These are phyloP conservation scores for Mycena crocata DNA, from an alignment of 768 basidiomycete genomes.

Conservation along the genomic window DNA sequence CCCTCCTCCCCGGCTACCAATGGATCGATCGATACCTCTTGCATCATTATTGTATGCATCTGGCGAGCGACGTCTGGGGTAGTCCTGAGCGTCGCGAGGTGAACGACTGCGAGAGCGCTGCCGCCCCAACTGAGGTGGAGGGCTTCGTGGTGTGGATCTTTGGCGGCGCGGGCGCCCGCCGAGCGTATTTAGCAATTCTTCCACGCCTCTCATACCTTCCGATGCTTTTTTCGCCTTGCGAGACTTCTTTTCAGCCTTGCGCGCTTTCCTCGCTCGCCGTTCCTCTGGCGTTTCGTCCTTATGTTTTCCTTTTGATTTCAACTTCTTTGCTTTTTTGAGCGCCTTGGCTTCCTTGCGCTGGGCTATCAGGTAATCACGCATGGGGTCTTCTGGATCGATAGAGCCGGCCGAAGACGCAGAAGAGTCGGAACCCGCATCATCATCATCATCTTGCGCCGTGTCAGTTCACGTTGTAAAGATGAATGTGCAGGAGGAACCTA, in stretches of 20 bases:
- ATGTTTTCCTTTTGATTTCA: constrained; percentile 73
- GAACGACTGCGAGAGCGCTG: constrained; percentile 28
- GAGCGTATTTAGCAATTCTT: constrained; percentile 69
- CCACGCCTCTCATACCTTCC: constrained; percentile 72
- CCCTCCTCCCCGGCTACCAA: not conserved
- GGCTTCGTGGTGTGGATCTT: constrained; percentile 22
- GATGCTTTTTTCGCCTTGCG: constrained; percentile 65
- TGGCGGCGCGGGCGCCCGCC: constrained; percentile 39
- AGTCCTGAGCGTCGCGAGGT: not conserved
- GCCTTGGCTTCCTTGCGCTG: constrained; percentile 80
- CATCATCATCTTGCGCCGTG: constrained; percentile 46
- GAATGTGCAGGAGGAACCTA: constrained; percentile 40
- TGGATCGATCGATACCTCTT: not conserved
- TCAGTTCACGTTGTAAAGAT: not conserved
- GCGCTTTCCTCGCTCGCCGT: constrained; percentile 77
- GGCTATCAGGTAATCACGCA: constrained; percentile 91
- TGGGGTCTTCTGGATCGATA: constrained; percentile 97
- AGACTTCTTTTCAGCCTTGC: constrained; percentile 76
- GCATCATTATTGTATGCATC: not conserved
- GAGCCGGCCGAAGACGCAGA: constrained; percentile 71
- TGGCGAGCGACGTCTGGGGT: constrained; percentile 15
- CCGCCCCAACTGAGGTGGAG: constrained; percentile 9
- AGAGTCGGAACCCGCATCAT: constrained; percentile 69
- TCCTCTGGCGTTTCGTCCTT: constrained; percentile 87
- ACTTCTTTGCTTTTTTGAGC: constrained; percentile 70